Base-by-base conservation (phyloP, 805 yeast species). In the Priceomyces haplophilus region DNA sequence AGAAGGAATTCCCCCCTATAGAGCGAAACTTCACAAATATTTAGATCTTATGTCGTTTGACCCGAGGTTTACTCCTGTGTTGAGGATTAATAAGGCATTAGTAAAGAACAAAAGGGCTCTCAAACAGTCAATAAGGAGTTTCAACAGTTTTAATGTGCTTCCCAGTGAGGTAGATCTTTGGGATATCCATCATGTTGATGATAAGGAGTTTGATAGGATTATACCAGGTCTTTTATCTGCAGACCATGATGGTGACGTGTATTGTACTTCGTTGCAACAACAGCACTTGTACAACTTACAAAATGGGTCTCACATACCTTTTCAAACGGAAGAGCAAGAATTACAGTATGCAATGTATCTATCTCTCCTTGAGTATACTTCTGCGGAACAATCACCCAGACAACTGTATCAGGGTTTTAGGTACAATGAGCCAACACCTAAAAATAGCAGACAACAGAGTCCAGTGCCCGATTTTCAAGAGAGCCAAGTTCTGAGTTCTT, bases 161-260 rank as follows among this genome's bases (percentile, higher is more conserved):
- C 64, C 67, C 2, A n/a, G 40, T 12, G 45, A 46, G 18, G 45
- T 60, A 7, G 46, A 62, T 31, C 45, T 59, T 13, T 60, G 65
- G 64, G 41, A 49, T 16, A 51, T 62, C 3, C 51, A 57, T 27
- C 63, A 59, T 41, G 48, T 62, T 15, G 67, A 62, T 33, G 67
- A 62, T 38, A 25, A 38, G 13, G 53, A 59, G 18, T 59, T 49
- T 39, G 59, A 61, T 34, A 40, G 37, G 12, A 45, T 58, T 34
- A 49, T 61, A 15, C 65, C 65, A 2, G 47, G 41, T 1, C 41
- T 55, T 21, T 23, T 54, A 6, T 17, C 31, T 3, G 31, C 15
- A 13, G 19, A 12, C 23, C 35, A 5, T 6, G 35, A 4, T 12
- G 17, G 17, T 13, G 15, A 7, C 11, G 15, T 27, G 15, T 34